Base-by-base conservation (phyloP, 768 basidiomycete species). In the Hygrophoropsis aurantiaca region DNA sequence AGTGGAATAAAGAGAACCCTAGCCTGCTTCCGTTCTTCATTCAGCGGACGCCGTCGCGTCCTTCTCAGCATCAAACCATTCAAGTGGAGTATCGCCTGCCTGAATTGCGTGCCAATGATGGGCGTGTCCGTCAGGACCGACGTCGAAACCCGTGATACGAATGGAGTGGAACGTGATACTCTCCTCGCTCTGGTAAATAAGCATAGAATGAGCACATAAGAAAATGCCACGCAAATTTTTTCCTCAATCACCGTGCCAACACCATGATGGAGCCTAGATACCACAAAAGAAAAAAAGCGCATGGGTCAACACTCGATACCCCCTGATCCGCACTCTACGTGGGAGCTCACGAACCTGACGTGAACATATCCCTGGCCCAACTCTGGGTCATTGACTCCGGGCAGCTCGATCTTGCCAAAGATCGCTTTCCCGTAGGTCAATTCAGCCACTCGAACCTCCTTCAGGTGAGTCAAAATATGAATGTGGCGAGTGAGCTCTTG, bases 111-210 rank as follows among this genome's bases (percentile, higher is more conserved):
- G 70, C 77, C 79, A 89, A 42, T 72, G 74, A 11, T 70, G 76
- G 2, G 83, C 79, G 21, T 72, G 74, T 8, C 73, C 74, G 36
- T 75, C 73, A 30, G 56, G 66, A 45, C 77, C 72, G 43, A 64
- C 62, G 49, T 73, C 64, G 33, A 74, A 76, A 56, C 84, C 84
- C 30, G 82, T 74, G 10, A 79, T 87, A 64, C 79, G 82, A 35
- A 90, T 61, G 3, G 85, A 87, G 61, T 90, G 88, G 67, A 88
- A 88, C 33, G 49, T 67, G 43, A 89, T 77, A 51, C 87, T 84
- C 51, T 81, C 76, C 2, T 68, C 66, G 35, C 84, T 86, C 85
- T 89, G 54, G 41, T 49, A 30, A 38, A 42, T 23, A 44, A 40
- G 43, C 43, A 51, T 41, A 26, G 20, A 40, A 35, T 37, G 43